These are phyloP conservation scores for Lipomyces chichibuensis DNA, from an alignment of 805 yeast species.

Conservation along the genomic window DNA sequence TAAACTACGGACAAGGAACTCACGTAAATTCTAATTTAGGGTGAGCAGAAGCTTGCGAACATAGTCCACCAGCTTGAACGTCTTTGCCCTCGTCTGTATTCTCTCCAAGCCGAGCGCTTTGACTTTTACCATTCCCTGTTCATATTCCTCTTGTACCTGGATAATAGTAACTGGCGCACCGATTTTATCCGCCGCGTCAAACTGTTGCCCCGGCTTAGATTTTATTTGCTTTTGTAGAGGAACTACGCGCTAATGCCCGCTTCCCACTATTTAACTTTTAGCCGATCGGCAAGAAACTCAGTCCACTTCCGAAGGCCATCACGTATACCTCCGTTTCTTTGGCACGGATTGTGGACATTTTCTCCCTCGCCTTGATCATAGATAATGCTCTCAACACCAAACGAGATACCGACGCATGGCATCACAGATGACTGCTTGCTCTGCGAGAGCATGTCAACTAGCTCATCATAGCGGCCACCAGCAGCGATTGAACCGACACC, in stretches of 20 bases:
- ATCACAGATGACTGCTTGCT: constrained; percentile 76
- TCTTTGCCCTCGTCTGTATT: constrained; percentile 80
- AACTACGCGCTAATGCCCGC: constrained; percentile 90
- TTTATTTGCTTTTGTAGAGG: constrained; percentile 88
- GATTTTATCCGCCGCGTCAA: constrained; percentile 94
- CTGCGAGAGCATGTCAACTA: constrained; percentile 92
- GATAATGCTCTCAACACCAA: constrained; percentile 94
- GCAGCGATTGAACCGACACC: constrained; percentile 99
- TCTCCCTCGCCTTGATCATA: constrained; percentile 78
- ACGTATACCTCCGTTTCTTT: constrained; percentile 89
- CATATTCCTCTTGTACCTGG: constrained; percentile 91
- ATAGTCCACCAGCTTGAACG: constrained; percentile 25
- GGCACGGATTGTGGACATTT: constrained; percentile 69
- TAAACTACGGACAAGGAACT: no score
- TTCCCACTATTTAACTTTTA: constrained; percentile 80
- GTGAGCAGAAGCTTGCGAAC: constrained; percentile 11
- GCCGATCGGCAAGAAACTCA: constrained; percentile 89
- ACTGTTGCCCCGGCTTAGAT: constrained; percentile 94
- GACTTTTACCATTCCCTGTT: constrained; percentile 78
- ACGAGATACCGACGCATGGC: constrained; percentile 97
- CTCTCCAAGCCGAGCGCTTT: constrained; percentile 90
- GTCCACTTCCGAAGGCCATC: constrained; percentile 99
- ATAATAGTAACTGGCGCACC: constrained; percentile 92
- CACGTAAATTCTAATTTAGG: neutral
- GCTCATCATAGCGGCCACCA: constrained; percentile 96